Base-by-base conservation (phyloP, 2,329 filamentous ascomycete species). In the Trichoderma sp. region DNA sequence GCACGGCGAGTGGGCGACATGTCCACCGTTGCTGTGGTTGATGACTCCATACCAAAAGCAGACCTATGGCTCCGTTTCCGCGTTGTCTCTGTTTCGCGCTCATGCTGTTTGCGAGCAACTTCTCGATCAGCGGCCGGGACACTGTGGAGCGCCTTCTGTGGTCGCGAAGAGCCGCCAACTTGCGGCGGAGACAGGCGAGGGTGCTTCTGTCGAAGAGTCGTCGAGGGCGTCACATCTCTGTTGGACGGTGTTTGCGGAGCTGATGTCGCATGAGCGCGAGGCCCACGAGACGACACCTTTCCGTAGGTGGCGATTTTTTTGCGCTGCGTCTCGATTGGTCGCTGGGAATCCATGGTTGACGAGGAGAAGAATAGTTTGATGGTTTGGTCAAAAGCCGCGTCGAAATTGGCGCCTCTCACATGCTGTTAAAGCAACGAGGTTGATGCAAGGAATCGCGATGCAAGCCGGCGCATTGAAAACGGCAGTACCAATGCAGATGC, bases 281-380 rank as follows among this genome's bases (percentile, higher is more conserved):
- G 63, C 12, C 53, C 37, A 17, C 63, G 63, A 57, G 63, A 65
- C 12, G 63, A 32, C 19, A 64, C 50, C 32, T 57, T 65, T 19
- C 63, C 63, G 52, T 65, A 65, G 13, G 63, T 65, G 25, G 63
- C 37, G 25, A 64, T 34, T 25, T 63, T 67, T 34, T 27, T 67
- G 15, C 42, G 58, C 34, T 52, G 50, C 32, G 50, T 19, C 48
- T 64, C 50, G 22, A 45, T 13, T 2, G 65, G 29, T 5, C 39
- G 58, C 45, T 67, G 58, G 10, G 35, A 8, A n/a, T 63, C 59
- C 58, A 67, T 67, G 13, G 25, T 45, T 15, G 48, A 45, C 27
- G 56, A 8, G 19, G 7, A 15, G n/a, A 22, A 48, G 19, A 22
- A n/a, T 35, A 34, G n/a, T 56, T n/a, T 27, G 9, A 64, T 25